A percentile compares a stretch with the other conserved stretches of the same genome.
Evolutionary conservation across 805 yeast species (phyloP).

Genomic region (Scheffersomyces stipitis): DNA sequence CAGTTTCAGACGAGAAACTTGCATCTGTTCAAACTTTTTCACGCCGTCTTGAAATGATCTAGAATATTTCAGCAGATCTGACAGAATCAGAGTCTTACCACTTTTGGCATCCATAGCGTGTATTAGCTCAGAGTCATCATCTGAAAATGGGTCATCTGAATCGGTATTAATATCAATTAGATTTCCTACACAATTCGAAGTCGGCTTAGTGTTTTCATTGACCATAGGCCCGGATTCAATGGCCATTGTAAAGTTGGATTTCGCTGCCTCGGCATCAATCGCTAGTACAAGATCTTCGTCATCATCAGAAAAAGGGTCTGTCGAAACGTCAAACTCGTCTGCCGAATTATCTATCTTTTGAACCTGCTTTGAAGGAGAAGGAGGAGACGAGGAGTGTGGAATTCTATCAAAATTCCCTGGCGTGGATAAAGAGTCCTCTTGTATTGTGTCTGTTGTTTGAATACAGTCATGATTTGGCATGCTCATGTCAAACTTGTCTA

Average conservation of each 20-base stretch:
- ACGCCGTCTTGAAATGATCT: slow-evolving; percentile 11
- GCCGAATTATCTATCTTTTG: too few relatives aligned
- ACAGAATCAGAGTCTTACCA: neutral
- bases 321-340: slow-evolving; percentile 9
- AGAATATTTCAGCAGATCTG: slow-evolving; percentile 5
- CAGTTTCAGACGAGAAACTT: neutral
- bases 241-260: too few relatives aligned
- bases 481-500: slow-evolving; percentile 25
- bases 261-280: neutral
- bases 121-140: slow-evolving; percentile 7
- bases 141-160: slow-evolving; percentile 12
- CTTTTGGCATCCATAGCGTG: slow-evolving; percentile 1
- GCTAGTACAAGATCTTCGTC: slow-evolving; percentile 1
- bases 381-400: too few relatives aligned
- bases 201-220: too few relatives aligned
- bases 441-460: neutral
- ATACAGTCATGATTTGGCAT: neutral
- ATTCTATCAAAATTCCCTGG: too few relatives aligned
- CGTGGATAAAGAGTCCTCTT: neutral
- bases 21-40: slow-evolving; percentile 6
- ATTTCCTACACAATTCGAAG: too few relatives aligned
- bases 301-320: slow-evolving; percentile 30
- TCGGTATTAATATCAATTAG: neutral
- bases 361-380: too few relatives aligned
- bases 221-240: neutral